These are phyloP conservation scores for Hypoxylon lienhwacheense DNA, from an alignment of 495 filamentous ascomycete genomes.

Conservation along the genomic window DNA sequence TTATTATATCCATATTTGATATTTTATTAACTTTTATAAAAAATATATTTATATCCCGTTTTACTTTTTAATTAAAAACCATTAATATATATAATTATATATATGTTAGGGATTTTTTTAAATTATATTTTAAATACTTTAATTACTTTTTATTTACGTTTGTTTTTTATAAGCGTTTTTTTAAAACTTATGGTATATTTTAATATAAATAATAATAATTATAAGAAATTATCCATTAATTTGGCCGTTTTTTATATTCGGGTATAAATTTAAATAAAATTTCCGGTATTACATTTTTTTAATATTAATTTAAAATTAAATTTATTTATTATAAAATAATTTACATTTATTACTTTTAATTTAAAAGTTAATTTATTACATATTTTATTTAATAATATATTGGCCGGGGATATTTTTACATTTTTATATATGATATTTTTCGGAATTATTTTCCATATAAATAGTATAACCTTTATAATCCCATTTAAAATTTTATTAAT, in stretches of 20 bases:
- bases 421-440: slow-evolving; percentile 2
- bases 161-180: neutral
- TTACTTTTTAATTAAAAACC: slow-evolving; percentile 1
- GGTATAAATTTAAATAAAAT: neutral
- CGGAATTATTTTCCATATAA: neutral
- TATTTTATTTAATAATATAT: slow-evolving; percentile 1
- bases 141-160: neutral
- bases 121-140: neutral
- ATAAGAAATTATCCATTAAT: neutral
- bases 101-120: neutral
- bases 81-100: slow-evolving; percentile 1
- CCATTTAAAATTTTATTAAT: neutral
- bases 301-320: neutral
- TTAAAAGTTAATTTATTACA: neutral
- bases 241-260: neutral
- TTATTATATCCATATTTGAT: neutral
- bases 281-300: neutral
- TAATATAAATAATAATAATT: neutral
- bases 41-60: neutral
- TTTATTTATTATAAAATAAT: neutral
- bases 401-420: neutral
- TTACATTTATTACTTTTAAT: neutral
- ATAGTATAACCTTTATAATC: neutral
- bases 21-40: neutral
- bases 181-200: neutral